Evolutionary conservation across 768 basidiomycete genomes (phyloP).

Genomic region (Collybiopsis luxurians): DNA sequence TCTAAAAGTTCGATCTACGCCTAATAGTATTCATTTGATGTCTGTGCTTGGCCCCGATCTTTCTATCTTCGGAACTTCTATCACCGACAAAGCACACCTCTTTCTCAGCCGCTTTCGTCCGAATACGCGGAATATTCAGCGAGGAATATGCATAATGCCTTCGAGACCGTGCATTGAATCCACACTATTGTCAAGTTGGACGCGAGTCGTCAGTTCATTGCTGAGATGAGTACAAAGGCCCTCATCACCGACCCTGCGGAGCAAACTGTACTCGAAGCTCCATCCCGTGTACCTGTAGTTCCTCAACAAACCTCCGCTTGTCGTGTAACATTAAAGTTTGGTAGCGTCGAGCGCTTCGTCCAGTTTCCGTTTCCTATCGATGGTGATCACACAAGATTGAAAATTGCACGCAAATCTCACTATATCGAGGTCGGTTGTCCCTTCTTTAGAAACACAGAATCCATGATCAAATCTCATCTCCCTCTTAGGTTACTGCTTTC

Average conservation of each 20-base stretch:
- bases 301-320: neutral
- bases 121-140: neutral
- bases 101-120: neutral
- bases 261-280: neutral
- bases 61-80: conserved; percentile 20
- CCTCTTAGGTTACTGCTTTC: neutral
- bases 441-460: neutral
- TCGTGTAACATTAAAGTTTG: neutral
- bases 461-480: neutral
- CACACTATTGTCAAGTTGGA: neutral
- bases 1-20: conserved; percentile 13
- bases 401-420: neutral
- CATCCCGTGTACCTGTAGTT: neutral
- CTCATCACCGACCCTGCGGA: neutral
- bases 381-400: neutral
- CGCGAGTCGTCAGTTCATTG: neutral
- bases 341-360: neutral
- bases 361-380: neutral
- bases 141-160: neutral
- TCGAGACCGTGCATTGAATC: neutral
- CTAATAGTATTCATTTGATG: neutral
- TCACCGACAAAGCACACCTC: conserved; percentile 26
- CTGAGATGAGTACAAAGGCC: neutral
- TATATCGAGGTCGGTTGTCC: neutral
- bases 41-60: conserved; percentile 23